Base-by-base conservation (phyloP, 108 stramenopile genomes). In the Epipyxis sp. region DNA sequence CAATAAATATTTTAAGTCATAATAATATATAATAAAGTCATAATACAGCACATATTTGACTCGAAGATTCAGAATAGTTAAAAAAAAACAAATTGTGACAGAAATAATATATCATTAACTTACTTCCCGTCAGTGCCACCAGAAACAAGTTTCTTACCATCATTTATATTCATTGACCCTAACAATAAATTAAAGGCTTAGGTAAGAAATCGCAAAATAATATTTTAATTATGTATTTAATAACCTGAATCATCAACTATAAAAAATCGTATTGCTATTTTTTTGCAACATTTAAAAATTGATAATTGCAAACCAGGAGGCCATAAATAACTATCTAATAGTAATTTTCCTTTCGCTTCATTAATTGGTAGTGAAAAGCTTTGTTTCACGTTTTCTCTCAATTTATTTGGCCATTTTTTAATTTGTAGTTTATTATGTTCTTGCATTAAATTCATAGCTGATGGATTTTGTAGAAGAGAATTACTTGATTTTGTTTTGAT, bases 241-340 rank as follows among this genome's bases (percentile, higher is more conserved):
- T n/a, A n/a, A 6, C 71, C 71, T 39, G 71, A 74, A 39, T 74
- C 71, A 39, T 74, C 71, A 13, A 74, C 71, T 6, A 74, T 10
- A 32, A 35, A 74, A 39, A 54, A 74, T 3, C 71, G 71, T 6
- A 74, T 10, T 6, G 71, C 41, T 10, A 74, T 29, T 25, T 39
- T 74, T 13, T 10, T 6, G 71, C 71, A 74, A 25, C 71, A 43
- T 37, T 37, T 16, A 6, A 50, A 20, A 6, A 50, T 13, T 20
- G 6, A 6, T 20, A 50, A 13, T 20, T 50, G 46, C 6, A 50
- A 20, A 50, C 46, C 46, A 13, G 6, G 13, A 6, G 46, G 46
- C 46, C 46, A 50, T 20, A 13, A 20, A 50, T 50, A 50, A 20
- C 46, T 6, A 6, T 20, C 13, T 6, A 50, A 20, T 6, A 50